These are phyloP conservation scores for Trametes cinnabarina DNA, from an alignment of 768 basidiomycete species.

Conservation along the genomic window DNA sequence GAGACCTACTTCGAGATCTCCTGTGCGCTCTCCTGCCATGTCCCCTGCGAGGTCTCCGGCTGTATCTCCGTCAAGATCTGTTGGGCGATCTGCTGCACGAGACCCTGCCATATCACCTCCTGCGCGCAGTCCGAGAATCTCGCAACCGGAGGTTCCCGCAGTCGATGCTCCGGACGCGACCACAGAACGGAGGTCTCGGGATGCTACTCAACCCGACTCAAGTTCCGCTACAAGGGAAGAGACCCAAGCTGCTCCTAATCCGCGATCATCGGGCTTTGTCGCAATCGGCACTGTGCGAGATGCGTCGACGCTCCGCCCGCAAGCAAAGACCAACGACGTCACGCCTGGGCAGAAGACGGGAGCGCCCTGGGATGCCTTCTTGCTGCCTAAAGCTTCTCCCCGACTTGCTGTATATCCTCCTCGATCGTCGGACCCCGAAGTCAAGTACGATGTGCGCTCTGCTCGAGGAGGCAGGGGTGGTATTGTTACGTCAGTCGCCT, in stretches of 20 bases:
- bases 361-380: constrained; percentile 6
- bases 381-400: constrained; percentile 13
- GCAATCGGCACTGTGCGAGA: constrained; percentile 54
- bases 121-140: background rate
- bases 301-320: constrained; percentile 8
- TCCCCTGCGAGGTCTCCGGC: background rate
- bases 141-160: background rate
- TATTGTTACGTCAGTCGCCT: constrained; percentile 67
- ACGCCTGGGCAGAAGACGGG: background rate
- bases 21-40: background rate
- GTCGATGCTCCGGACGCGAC: background rate
- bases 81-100: background rate
- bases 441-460: constrained; percentile 71
- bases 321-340: background rate
- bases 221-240: background rate
- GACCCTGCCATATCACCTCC: background rate
- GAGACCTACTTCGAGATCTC: background rate
- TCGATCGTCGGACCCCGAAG: constrained; percentile 45
- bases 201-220: background rate
- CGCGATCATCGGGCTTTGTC: constrained; percentile 75
- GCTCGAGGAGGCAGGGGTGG: constrained; percentile 78
- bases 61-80: background rate
- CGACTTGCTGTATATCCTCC: constrained; percentile 17
- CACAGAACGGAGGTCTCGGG: background rate
- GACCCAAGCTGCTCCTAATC: constrained; percentile 49